Base-by-base conservation (phyloP, 345 rosid species). In the Gossypium stocksii region DNA sequence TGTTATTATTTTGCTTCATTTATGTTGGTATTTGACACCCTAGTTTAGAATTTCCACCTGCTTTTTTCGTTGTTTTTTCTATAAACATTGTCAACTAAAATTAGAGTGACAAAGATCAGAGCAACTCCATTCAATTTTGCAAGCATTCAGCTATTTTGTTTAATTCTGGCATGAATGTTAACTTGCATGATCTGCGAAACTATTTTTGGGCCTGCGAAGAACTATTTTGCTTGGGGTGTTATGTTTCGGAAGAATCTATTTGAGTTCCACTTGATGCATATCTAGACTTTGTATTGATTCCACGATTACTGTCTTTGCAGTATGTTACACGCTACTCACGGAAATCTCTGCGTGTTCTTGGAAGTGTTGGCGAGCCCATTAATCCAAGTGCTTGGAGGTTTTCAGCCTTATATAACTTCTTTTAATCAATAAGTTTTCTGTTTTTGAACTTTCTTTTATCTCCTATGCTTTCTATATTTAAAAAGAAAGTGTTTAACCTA, bases 341-440 rank as follows among this genome's bases (percentile, higher is more conserved):
- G 76, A 91, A 91, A 80, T 95, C 99, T 23, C 77, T 95, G 54
- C 86, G 99, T 69, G 89, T 93, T 74, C 94, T 95, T 79, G 99
- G 99, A 82, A 95, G 97, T 80, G 99, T 95, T 23, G 99, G 99
- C n/a, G 98, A 95, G 87, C 99, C 99, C 74, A 95, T 95, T 70
- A 95, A 95, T 85, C 99, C 99, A 54, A 95, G 97, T 75, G 97
- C 99, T 67, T 95, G 99, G 98, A 95, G 99, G 99, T 95, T 79
- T 20, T 70, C 63, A 64, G 69, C 82, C 70, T 51, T 68, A 15
- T 71, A 62, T 65, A 70, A 17, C 60, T 68, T 77, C 76, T 20
- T 73, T 59, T 78, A 11, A 77, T 75, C 63, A 29, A 45, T 59
- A 53, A 13, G 16, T 51, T 20, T 52, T 51, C 13, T 10, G 2